Evolutionary conservation across 2,329 filamentous ascomycete species (phyloP).

Genomic region (Colletotrichum sojae): DNA sequence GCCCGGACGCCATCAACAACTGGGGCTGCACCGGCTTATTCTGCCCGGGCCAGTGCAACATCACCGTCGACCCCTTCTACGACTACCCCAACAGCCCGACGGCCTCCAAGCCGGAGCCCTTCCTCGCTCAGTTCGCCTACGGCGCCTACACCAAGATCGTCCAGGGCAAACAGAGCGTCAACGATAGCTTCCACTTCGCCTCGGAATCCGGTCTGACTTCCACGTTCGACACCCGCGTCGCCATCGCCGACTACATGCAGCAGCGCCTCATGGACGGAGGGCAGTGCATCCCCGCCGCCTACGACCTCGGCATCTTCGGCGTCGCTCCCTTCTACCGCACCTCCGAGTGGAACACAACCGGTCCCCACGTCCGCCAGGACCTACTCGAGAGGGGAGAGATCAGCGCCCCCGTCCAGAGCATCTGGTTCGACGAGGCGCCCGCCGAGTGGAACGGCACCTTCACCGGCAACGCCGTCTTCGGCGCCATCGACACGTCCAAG

Average conservation of each 20-base stretch:
- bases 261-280: conserved; percentile 23
- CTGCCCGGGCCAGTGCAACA: conserved; percentile 36
- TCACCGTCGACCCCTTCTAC: conserved; percentile 32
- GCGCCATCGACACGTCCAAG: conserved; percentile 30
- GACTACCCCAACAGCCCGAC: conserved; percentile 31
- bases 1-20: conserved; percentile 32
- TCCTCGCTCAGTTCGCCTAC: conserved; percentile 20
- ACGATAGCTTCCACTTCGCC: conserved; percentile 29
- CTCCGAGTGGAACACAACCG: conserved; percentile 31
- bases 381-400: conserved; percentile 28
- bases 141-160: conserved; percentile 34
- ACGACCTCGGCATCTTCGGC: conserved; percentile 32
- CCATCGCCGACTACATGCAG: conserved; percentile 32
- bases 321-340: conserved; percentile 31
- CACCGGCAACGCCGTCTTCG: conserved; percentile 32
- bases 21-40: conserved; percentile 33
- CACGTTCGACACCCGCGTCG: conserved; percentile 6
- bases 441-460: conserved; percentile 29
- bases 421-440: conserved; percentile 36
- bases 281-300: conserved; percentile 19
- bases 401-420: conserved; percentile 36
- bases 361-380: conserved; percentile 31
- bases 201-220: conserved; percentile 18
- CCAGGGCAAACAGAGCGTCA: conserved; percentile 21
- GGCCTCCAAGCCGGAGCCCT: conserved; percentile 25